Base-by-base conservation (phyloP, 2,329 filamentous ascomycete genomes). In the Chlorencoelia australis region DNA sequence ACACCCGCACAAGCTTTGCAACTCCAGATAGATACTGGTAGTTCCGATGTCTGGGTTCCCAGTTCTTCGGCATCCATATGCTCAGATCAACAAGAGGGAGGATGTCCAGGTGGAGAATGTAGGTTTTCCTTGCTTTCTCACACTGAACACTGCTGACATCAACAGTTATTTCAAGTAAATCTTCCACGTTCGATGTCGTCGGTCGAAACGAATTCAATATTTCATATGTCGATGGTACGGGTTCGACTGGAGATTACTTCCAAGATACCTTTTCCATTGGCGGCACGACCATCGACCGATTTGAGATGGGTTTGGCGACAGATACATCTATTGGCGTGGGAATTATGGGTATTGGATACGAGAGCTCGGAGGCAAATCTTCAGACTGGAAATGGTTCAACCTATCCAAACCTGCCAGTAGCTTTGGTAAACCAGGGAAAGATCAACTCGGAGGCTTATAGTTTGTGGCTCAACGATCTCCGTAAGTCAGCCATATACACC, bases 11-110 rank as follows among this genome's bases (percentile, higher is more conserved):
- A 79, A 55, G 54, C 57, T 3, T 54, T 77, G 33, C 62, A 57
- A 35, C 61, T 79, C 47, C 62, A 72, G 35, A 64, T 79, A 43
- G 75, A 79, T 55, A 79, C 75, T 2, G 75, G 75, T 18, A 76
- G 71, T 53, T 75, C 69, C 45, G 75, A 79, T 51, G 67, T 73
- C 4, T 79, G 75, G 73, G 60, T 78, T 5, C 52, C 53, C 11
- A 39, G 27, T 59, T 70, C 43, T 55, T 57, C 28, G 54, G 48
- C 40, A 32, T 37, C 4, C 1, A 21, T 54, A 13, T 55, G 52
- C 33, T 40, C 24, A 39, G 10, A 57, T 65, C 2, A 43, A 15
- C 43, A 42, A 22, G 2, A 42, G 41, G 21, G 58, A 61, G 60
- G 67, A 9, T 73, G 69, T 51, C 40, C 55, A 10, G 63, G 58